Conservation (phyloP, 768 basidiomycete genomes). For the Rossbeevera mucosa region DNA sequence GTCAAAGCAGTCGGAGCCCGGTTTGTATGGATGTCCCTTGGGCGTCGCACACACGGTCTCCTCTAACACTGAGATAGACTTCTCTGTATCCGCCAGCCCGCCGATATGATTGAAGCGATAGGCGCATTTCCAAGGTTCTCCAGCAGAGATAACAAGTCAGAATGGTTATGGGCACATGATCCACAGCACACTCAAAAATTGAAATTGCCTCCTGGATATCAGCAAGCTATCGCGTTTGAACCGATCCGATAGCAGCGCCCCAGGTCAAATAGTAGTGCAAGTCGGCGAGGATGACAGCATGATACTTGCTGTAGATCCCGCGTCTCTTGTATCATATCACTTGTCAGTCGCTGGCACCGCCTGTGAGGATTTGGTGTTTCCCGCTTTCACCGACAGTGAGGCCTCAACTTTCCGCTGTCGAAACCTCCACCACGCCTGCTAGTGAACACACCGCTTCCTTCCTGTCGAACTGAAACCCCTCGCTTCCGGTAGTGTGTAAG, state of each 20-base stretch:
- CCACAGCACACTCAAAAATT: neutral
- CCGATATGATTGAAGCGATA: neutral
- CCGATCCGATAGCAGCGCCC: neutral
- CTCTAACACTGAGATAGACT: neutral
- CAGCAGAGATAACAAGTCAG: neutral
- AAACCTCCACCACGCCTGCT: neutral
- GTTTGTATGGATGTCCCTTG: neutral
- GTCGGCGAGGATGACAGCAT: neutral
- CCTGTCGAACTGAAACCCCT: neutral
- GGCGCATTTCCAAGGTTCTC: accelerated
- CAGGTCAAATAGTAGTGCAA: neutral
- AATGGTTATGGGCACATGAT: neutral
- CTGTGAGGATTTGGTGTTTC: neutral
- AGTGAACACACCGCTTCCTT: neutral
- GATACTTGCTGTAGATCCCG: neutral
- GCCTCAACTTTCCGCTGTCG: neutral
- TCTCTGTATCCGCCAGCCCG: neutral
- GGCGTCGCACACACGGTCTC: neutral
- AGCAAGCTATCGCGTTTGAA: neutral
- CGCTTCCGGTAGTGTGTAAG: neutral
- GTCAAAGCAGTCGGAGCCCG: neutral
- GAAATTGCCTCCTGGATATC: neutral
- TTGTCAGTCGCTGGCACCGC: neutral
- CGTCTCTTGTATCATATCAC: neutral
- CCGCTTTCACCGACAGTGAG: too few species aligned